Base-by-base conservation (phyloP, 2,329 filamentous ascomycete species). In the Aspergillus neoniger region DNA sequence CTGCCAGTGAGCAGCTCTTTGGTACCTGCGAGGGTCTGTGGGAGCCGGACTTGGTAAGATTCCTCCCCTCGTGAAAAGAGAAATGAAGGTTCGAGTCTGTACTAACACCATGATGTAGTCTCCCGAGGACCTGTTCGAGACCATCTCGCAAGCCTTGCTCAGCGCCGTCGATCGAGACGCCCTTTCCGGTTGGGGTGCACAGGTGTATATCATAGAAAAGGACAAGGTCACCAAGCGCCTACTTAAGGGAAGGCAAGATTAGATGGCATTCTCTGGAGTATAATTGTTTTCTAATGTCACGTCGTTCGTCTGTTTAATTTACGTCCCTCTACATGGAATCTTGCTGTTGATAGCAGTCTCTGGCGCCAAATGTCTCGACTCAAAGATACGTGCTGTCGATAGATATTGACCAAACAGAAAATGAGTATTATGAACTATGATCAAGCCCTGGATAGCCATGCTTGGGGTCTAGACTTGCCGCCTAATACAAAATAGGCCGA, bases 191-290 rank as follows among this genome's bases (percentile, higher is more conserved):
- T 98, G 95, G 95, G 95, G 95, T 76, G 95, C 95, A 41, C 92
- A 99, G 76, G 95, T 99, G 70, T 99, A 98, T 82, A 96, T 99
- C 75, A 96, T 99, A 78, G 95, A 98, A 85, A 99, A 99, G 86
- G 93, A 96, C 83, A 98, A 98, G 90, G 91, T 99, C 65, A 98
- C 95, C 74, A 97, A 98, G 89, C 86, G 95, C 78, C 87, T 99
- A 88, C 84, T 99, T 79, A 98, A 98, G 88, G 93, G 93, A 76
- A 88, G 93, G 83, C 94, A 98, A 83, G 94, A 98, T 78, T 93
- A 91, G 72, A 72, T 48, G 52, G 43, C 39, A 55, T 36, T 25
- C 36, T 44, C 21, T 47, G 36, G 39, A 44, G 39, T 55, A 44
- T 65, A 67, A 70, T 62, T 65, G 64, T 67, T 58, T 57, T 57